Base-by-base conservation (phyloP, 1,284 basidiomycete genomes). In the Apiotrichum gamsii region DNA sequence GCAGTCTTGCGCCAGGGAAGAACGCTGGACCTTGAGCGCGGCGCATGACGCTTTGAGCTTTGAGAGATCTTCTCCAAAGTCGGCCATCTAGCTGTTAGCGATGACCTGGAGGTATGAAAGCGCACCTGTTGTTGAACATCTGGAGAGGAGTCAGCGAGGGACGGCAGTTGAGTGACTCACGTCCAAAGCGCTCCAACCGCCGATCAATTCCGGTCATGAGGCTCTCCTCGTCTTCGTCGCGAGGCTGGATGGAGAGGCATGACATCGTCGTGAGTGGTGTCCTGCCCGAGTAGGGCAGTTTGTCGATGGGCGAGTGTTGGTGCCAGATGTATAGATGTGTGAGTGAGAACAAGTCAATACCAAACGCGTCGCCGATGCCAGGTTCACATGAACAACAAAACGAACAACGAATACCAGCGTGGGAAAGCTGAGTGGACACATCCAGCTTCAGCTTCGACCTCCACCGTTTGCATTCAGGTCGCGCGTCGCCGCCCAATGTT, bases 31-130 rank as follows among this genome's bases (percentile, higher is more conserved):
- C 36, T 57, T 54, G 24, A 58, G 45, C 1, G 20, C 15, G 4
- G 46, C 39, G 46, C 54, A 58, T 39, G 57, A 43, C 0, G 44
- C 16, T 33, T 52, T 49, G 15, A 59, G 47, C 5, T 45, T 42
- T 3, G 43, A 28, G 3, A 52, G 31, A 28, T 58, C 51, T 2
- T 18, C 19, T 3, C 19, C 43, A 37, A 54, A 49, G 21, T 49
- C 31, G 16, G 43, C 36, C 31, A 59, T 41, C 57, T 61, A 20
- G 20, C 2, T 4, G 34, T 49, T 16, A 45, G 48, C 18, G 14
- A 13, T 4, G 29, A n/a, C n/a, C n/a, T n/a, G n/a, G n/a, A n/a
- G n/a, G n/a, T n/a, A n/a, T 15, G 3, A 2, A 16, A 20, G 14
- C 32, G 19, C 15, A 54, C 52, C 25, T 45, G 43, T 14, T 54